Evolutionary conservation across 495 filamentous ascomycete genomes (phyloP), one percentile per base, ranked within the genome.

Genomic region (Aspergillus ostianus): DNA sequence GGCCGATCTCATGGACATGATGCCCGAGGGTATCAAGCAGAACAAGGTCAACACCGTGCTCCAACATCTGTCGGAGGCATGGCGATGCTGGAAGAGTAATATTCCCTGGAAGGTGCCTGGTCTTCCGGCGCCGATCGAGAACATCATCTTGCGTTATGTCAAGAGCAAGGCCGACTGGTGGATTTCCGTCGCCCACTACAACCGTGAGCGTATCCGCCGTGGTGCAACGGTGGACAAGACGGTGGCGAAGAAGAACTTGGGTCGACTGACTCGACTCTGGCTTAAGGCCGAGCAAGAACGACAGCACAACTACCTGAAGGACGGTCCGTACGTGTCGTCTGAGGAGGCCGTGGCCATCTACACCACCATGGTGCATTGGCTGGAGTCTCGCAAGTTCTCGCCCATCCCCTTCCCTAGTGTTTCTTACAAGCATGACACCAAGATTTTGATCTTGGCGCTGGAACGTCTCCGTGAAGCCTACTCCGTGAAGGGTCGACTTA

Each of bases 51-150:
- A 98, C 71, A 96, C 94, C 2, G 93, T 99, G 36, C 80, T 99
- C 50, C 94, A 99, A 67, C 94, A 99, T 84, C 77, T 98, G 23
- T 96, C 91, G 0, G 94, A 99, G 76, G 94, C 94, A 9, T 99
- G 94, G 94, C 83, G 94, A 73, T 99, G 94, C 76, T 99, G 94
- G 94, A 99, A 99, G 89, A 97, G 92, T 82, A 98, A 98, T 68
- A 98, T 98, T 66, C 94, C 94, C 6, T 98, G 94, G 94, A 98
- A 98, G 77, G 94, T 98, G 3, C 94, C 94, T 56, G 94, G 94
- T 29, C 73, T 98, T 53, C 94, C 94, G 46, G 95, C 95, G 3
- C 92, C 94, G 2, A 98, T 98, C 57, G 94, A 98, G 74, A 98
- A 98, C 67, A 96, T 98, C 65, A 98, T 98, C 67, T 82, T 98